Percentiles rank a stretch among this genome's conserved stretches.
Evolutionary conservation across 2,329 filamentous ascomycete genomes (phyloP).

Genomic region (Fusarium pseudonygamai): DNA sequence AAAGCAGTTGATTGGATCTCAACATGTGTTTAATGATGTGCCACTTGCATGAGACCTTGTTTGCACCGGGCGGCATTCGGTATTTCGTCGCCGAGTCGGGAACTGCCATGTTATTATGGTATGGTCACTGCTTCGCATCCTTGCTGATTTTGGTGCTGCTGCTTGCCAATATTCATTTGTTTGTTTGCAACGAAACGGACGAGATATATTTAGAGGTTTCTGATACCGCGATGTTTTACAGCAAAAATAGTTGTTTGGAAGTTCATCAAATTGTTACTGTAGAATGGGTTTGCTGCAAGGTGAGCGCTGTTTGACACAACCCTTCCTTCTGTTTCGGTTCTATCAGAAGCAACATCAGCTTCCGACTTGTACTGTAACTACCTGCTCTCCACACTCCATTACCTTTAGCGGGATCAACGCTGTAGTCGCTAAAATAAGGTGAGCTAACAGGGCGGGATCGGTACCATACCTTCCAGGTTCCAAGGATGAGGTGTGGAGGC

Average conservation of each 20-base stretch:
- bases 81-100: constrained; percentile 30
- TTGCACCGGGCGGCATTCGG: constrained; percentile 27
- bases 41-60: constrained; percentile 25
- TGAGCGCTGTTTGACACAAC: constrained; percentile 16
- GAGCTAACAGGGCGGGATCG: constrained; percentile 15
- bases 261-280: not conserved
- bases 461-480: constrained; percentile 4
- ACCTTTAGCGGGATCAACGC: constrained; percentile 10
- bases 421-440: constrained; percentile 30
- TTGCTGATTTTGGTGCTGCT: constrained; percentile 5
- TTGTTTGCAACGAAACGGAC: not conserved
- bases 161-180: not conserved
- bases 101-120: constrained; percentile 5
- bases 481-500: constrained; percentile 10
- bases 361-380: constrained; percentile 2
- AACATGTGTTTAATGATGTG: constrained; percentile 29
- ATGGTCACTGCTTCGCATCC: not conserved
- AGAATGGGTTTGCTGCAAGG: not conserved
- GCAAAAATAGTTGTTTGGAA: not conserved
- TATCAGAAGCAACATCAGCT: constrained; percentile 6
- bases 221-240: constrained; percentile 3
- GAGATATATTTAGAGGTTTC: not conserved
- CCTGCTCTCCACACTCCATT: constrained; percentile 14
- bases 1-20: constrained; percentile 30
- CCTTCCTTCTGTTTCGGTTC: constrained; percentile 5